Evolutionary conservation across 805 yeast genomes (phyloP).

Genomic region (Jamesozyma gamospora): DNA sequence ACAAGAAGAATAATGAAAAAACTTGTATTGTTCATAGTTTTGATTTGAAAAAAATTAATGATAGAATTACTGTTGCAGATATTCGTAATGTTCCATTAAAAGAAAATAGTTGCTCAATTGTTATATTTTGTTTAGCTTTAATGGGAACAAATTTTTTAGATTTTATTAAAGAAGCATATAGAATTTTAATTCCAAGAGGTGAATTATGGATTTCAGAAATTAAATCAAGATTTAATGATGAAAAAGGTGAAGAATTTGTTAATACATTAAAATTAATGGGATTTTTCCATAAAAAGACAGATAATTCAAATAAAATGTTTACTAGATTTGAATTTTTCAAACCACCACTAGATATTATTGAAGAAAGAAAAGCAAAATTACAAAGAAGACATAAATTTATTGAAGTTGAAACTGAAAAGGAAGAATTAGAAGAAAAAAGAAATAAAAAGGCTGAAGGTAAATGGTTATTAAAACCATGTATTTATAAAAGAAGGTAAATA

Average conservation of each 20-base stretch:
- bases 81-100: constrained; percentile 79
- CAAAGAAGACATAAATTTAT: constrained; percentile 58
- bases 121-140: constrained; percentile 85
- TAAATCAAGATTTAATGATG: constrained; percentile 79
- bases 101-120: constrained; percentile 73
- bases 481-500: constrained; percentile 71
- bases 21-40: constrained; percentile 67
- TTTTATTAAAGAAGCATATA: constrained; percentile 79
- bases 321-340: constrained; percentile 89
- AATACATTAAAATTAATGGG: constrained; percentile 69
- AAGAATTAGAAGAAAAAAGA: constrained; percentile 48
- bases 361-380: constrained; percentile 50
- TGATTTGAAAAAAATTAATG: constrained; percentile 83
- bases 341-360: constrained; percentile 60
- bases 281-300: constrained; percentile 80
- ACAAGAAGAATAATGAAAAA: constrained; percentile 33
- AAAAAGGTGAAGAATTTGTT: constrained; percentile 69
- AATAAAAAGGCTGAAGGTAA: constrained; percentile 57
- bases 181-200: constrained; percentile 82
- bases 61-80: constrained; percentile 92
- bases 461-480: constrained; percentile 92
- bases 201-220: constrained; percentile 97
- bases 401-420: constrained; percentile 57
- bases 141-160: constrained; percentile 97
- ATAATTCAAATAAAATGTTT: constrained; percentile 84